Percentiles rank a stretch among this genome's conserved stretches.
These are phyloP conservation scores for Cucurbita ficifolia DNA, from an alignment of 306 rosid genomes.

Conservation along the genomic window DNA sequence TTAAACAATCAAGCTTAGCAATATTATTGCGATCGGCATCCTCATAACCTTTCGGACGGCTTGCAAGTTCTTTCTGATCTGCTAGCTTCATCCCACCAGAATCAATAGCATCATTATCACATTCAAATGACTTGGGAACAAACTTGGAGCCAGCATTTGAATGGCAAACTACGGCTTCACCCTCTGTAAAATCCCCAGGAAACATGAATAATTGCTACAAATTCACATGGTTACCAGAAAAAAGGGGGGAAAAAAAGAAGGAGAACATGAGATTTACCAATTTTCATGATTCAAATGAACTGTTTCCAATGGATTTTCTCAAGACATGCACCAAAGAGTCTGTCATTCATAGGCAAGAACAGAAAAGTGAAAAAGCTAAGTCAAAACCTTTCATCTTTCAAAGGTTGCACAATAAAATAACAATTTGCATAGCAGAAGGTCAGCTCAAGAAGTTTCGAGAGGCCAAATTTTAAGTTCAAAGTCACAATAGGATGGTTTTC, in stretches of 20 bases:
- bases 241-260: not conserved
- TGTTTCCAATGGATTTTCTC: not conserved
- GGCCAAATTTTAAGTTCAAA: not conserved
- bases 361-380: not conserved
- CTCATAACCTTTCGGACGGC: slow-evolving; percentile 12
- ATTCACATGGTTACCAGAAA: not conserved
- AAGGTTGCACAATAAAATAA: not conserved
- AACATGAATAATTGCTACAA: not conserved
- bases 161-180: slow-evolving; percentile 36
- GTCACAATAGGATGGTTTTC: not conserved
- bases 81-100: slow-evolving; percentile 22
- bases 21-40: not conserved
- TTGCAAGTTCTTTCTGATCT: slow-evolving; percentile 16
- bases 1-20: not conserved
- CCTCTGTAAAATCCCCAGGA: slow-evolving; percentile 29
- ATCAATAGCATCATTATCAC: slow-evolving; percentile 19
- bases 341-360: not conserved
- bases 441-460: not conserved
- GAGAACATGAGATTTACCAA: slow-evolving; percentile 32
- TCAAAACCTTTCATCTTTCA: not conserved
- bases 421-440: not conserved
- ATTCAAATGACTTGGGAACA: slow-evolving; percentile 33
- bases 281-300: slow-evolving; percentile 47
- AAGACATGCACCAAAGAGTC: not conserved
- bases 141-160: slow-evolving; percentile 17